Evolutionary conservation across 306 rosid genomes (phyloP), one percentile per base, ranked within the genome.

Genomic region (Senna siamea): DNA sequence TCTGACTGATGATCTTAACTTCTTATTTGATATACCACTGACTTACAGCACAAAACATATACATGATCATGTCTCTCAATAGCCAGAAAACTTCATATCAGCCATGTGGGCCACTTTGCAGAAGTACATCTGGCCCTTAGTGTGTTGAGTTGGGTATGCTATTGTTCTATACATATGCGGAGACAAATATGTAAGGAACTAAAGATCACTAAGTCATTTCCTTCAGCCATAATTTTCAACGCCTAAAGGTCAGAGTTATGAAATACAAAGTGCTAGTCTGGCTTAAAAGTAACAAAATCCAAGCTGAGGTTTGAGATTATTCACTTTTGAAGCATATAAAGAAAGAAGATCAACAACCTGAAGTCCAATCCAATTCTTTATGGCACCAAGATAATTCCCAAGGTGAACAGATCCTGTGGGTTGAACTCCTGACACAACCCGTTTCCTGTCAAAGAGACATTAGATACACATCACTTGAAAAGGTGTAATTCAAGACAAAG

Each of bases 401-500:
- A 94, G 88, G 90, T 94, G 98, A 65, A 94, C 78, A 23, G 98
- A 85, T 14, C 98, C 98, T 1, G 98, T 94, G 6, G 98, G 98
- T 77, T 94, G 98, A 82, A 94, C 96, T 67, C 98, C 98, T 20
- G 98, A 94, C 22, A 87, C 98, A 54, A 94, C 82, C 71, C 98
- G 88, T 79, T 89, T 90, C 89, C 98, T 93, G 85, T 43, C 74
- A 72, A 66, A 77, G 14, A 76, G 55, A 14, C 46, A 20, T 35
- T 65, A 40, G 65, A 74, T 22, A 20, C 38, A 58, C 15, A 35
- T 23, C 51, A 66, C 13, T 47, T 20, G 17, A 15, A 51, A 22
- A 7, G 12, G 6, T 22, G 10, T 5, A 41, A n/a, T 32, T 55
- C 20, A 22, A 64, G 19, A 62, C 9, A 17, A 40, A 66, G 4